Evolutionary conservation across 257 asterid genomes (phyloP).

Genomic region (Solanum gracilifrons): DNA sequence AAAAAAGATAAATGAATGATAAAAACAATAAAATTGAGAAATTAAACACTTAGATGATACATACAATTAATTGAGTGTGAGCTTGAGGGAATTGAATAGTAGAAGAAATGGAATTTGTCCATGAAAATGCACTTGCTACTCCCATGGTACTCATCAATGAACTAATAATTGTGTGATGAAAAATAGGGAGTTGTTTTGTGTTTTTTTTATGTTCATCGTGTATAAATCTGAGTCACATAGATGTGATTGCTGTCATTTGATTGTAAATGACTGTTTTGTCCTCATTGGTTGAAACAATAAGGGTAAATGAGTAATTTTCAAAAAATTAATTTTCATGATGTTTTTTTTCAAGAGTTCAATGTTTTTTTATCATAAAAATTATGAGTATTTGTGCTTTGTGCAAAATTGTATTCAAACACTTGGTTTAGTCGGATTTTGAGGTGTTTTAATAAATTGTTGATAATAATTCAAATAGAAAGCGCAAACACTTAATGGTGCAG

Average conservation of each 20-base stretch:
- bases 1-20: not conserved
- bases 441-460: no score
- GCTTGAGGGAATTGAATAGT: conserved; percentile 21
- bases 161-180: not conserved
- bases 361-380: no score
- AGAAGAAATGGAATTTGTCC: conserved; percentile 45
- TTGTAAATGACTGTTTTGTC: not conserved
- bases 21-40: not conserved
- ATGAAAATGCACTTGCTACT: conserved; percentile 28
- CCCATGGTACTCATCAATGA: not conserved
- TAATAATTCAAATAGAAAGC: no score
- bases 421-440: not conserved
- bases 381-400: not conserved
- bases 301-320: not conserved
- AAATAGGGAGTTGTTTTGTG: not conserved
- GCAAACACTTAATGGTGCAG: no score
- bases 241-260: not conserved
- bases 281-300: not conserved
- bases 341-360: no score
- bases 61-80: conserved; percentile 22
- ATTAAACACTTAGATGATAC: not conserved
- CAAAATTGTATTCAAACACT: not conserved
- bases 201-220: not conserved
- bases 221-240: not conserved
- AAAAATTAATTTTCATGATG: no score